phyloP scores from a whole-genome alignment of 2,329 filamentous ascomycete species.

The Xylariaceae sp. region DNA sequence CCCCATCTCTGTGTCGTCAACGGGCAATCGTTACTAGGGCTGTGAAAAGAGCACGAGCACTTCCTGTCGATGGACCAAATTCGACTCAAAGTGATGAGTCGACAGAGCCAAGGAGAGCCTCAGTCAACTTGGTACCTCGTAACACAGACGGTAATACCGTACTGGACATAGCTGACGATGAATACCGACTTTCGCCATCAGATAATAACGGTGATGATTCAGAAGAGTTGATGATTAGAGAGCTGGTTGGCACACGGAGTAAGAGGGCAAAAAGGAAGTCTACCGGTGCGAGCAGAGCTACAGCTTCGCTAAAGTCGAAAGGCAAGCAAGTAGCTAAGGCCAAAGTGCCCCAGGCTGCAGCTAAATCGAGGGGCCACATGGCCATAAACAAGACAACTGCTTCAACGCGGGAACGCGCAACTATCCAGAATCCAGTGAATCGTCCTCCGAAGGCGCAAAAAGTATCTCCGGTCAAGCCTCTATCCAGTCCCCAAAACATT shows the following conservation, averaged over 20 bases:
- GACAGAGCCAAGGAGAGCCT: not conserved
- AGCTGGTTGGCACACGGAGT: not conserved
- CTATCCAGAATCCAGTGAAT: not conserved
- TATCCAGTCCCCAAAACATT: not conserved
- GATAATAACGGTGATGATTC: slow-evolving; percentile 8
- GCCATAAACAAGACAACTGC: not conserved
- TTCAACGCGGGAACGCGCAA: not conserved
- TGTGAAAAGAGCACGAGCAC: slow-evolving; percentile 3
- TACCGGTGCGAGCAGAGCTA: too few species aligned
- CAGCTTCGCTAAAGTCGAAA: not conserved
- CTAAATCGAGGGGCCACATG: not conserved
- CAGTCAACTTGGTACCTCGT: too few species aligned
- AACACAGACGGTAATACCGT: not conserved
- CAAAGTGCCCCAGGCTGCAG: not conserved
- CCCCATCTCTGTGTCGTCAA: not conserved
- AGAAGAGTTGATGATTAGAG: slow-evolving; percentile 4
- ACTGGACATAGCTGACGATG: not conserved
- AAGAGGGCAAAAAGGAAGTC: slow-evolving; percentile 5
- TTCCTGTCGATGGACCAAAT: not conserved
- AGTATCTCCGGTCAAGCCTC: not conserved
- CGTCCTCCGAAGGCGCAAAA: not conserved
- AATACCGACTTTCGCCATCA: not conserved
- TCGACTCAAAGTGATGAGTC: not conserved
- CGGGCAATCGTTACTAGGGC: slow-evolving; percentile 3
- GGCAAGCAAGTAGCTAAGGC: slow-evolving; percentile 11